Base-by-base conservation (phyloP, 2,329 filamentous ascomycete species). In the Colletotrichum salicis region DNA sequence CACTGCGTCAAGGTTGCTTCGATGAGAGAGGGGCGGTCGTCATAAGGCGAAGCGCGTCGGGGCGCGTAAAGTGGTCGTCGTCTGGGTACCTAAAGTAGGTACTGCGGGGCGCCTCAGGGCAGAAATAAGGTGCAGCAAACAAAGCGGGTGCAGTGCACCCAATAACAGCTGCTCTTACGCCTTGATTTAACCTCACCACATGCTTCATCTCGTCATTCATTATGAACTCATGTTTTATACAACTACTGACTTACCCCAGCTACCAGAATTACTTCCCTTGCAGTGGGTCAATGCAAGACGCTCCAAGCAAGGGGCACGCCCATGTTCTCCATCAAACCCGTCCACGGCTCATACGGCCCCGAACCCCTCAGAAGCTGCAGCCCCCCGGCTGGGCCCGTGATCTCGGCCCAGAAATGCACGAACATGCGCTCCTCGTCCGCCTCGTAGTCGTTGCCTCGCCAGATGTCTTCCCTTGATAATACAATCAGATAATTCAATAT, bases 371-470 rank as follows among this genome's bases (percentile, higher is more conserved):
- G 24, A 31, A 57, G 35, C 56, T 37, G 54, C 24, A 60, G 24
- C 11, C 35, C 56, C 24, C 33, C 67, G n/a, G 35, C 51, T 12
- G 67, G 27, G 5, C 63, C 56, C 37, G 51, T 45, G 33, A 59
- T 31, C 4, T 67, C 67, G 24, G 37, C 35, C 63, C 51, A 67
- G n/a, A 67, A 29, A 4, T 51, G 41, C 13, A 51, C 13, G 24
- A 67, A 62, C 56, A 67, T 61, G n/a, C 45, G 15, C 48, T 70
- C 63, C 37, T 70, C 67, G 19, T 61, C 19, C 1, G 13, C 22
- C 12, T 61, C 29, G 13, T 52, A 67, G 24, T 57, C 57, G 51
- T 57, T 67, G 5, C 56, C 15, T 31, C 22, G 19, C 62, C 62
- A 41, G 15, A 24, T n/a, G 5, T 19, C 13, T 0, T 22, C 48